Evolutionary conservation across 2,329 filamentous ascomycete species (phyloP).

Genomic region (Epichloe scottii): DNA sequence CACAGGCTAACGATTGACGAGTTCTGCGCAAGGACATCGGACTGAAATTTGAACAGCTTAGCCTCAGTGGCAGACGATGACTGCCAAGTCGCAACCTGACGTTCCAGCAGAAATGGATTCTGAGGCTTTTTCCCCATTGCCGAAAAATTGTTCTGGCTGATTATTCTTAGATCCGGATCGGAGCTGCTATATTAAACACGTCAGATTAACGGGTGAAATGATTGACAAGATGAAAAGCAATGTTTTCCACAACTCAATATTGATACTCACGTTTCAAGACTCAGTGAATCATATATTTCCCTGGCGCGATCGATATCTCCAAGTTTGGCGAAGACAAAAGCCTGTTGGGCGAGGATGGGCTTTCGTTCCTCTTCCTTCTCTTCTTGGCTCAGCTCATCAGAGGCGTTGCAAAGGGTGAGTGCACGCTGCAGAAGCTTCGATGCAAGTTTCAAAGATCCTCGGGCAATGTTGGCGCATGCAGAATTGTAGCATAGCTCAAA

Average conservation of each 20-base stretch:
- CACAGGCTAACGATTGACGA: slow-evolving; percentile 51
- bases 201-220: slow-evolving; percentile 15
- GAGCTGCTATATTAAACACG: slow-evolving; percentile 35
- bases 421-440: slow-evolving; percentile 57
- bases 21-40: slow-evolving; percentile 43
- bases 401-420: slow-evolving; percentile 55
- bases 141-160: slow-evolving; percentile 53
- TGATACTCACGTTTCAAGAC: slow-evolving; percentile 43
- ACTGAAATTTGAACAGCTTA: slow-evolving; percentile 62
- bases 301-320: slow-evolving; percentile 55
- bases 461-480: slow-evolving; percentile 60
- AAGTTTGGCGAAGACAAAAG: slow-evolving; percentile 56
- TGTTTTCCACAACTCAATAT: neutral
- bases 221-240: neutral
- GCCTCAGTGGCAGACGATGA: slow-evolving; percentile 42
- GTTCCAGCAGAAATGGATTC: slow-evolving; percentile 59
- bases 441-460: slow-evolving; percentile 52
- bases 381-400: slow-evolving; percentile 60
- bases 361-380: slow-evolving; percentile 64
- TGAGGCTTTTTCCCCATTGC: slow-evolving; percentile 26
- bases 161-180: slow-evolving; percentile 52
- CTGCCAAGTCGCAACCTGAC: slow-evolving; percentile 40
- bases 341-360: slow-evolving; percentile 64
- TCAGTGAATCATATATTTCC: slow-evolving; percentile 48
- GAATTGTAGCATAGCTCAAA: slow-evolving; percentile 78